A percentile compares a stretch with the other conserved stretches of the same genome.
These are phyloP conservation scores for Penicillium janthinellum DNA, from an alignment of 2,329 filamentous ascomycete species.

Conservation along the genomic window DNA sequence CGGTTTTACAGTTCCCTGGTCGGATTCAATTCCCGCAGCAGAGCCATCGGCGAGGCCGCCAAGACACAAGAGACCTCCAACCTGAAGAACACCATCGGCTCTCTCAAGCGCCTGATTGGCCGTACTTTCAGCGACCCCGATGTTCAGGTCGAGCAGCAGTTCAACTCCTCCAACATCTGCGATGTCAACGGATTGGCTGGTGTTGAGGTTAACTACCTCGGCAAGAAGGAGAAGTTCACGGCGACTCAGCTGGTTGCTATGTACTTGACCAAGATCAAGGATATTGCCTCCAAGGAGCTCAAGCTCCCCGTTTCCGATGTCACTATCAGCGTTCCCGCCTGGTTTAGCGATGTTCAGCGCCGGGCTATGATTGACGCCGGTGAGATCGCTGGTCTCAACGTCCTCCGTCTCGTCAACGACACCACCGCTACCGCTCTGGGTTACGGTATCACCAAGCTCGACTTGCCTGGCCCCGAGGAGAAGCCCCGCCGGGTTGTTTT, in stretches of 20 bases:
- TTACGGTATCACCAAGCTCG: slow-evolving; percentile 96
- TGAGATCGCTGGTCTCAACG: slow-evolving; percentile 90
- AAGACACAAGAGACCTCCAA: slow-evolving; percentile 99
- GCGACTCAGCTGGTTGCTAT: slow-evolving; percentile 91
- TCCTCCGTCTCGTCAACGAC: slow-evolving; percentile 94
- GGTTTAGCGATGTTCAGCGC: slow-evolving; percentile 96
- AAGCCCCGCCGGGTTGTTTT: slow-evolving; percentile 89
- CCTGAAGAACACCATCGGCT: slow-evolving; percentile 96
- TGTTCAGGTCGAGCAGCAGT: slow-evolving; percentile 89
- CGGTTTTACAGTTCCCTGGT: slow-evolving; percentile 72
- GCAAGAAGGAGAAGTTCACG: slow-evolving; percentile 95
- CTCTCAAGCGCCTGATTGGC: slow-evolving; percentile 88
- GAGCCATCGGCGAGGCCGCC: slow-evolving; percentile 91
- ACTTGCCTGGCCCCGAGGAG: slow-evolving; percentile 85
- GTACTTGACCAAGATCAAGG: slow-evolving; percentile 93
- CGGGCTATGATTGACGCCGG: slow-evolving; percentile 85
- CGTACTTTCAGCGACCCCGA: slow-evolving; percentile 87
- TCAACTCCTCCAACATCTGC: slow-evolving; percentile 79
- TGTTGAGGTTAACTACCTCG: slow-evolving; percentile 88
- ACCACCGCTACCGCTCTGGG: slow-evolving; percentile 94
- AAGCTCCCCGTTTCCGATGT: slow-evolving; percentile 90
- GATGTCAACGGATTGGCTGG: slow-evolving; percentile 94
- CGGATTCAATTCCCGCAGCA: slow-evolving; percentile 89
- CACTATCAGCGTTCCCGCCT: slow-evolving; percentile 90
- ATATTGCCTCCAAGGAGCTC: slow-evolving; percentile 82